phyloP scores from a whole-genome alignment of 2,329 filamentous ascomycete genomes.

The Ascochyta koolunga region DNA sequence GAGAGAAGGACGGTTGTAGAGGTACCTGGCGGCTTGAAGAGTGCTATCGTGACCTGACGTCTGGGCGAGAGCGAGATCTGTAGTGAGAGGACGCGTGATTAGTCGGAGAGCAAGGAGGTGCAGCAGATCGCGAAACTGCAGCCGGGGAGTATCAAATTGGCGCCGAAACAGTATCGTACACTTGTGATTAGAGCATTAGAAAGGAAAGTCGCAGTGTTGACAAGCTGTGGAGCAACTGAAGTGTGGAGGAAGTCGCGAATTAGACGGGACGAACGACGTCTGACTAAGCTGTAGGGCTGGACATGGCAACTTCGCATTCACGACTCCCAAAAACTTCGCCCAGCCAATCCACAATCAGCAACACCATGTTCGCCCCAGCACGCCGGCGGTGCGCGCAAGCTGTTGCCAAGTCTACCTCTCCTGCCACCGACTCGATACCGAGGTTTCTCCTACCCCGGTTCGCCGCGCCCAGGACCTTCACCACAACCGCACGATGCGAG shows the following conservation, averaged over 20 bases:
- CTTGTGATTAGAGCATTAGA: no score
- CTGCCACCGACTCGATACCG: conserved; percentile 62
- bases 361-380: conserved; percentile 68
- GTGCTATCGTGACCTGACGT: conserved; percentile 5
- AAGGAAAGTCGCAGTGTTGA: background rate
- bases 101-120: conserved; percentile 12
- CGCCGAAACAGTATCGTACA: background rate
- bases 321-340: conserved; percentile 35
- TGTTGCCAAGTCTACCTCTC: conserved; percentile 55
- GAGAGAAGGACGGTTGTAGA: conserved; percentile 10
- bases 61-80: conserved; percentile 24
- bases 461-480: conserved; percentile 66
- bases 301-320: conserved; percentile 10
- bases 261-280: background rate
- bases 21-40: conserved; percentile 5
- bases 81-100: conserved; percentile 14
- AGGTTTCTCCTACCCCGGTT: conserved; percentile 73
- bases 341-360: conserved; percentile 15
- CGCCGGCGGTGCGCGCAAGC: conserved; percentile 62
- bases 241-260: conserved; percentile 11
- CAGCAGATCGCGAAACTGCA: background rate
- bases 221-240: background rate
- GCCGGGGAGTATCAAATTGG: background rate
- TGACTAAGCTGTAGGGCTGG: conserved; percentile 11
- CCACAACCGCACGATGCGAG: conserved; percentile 66